Evolutionary conservation across 176 grass and related monocot species (phyloP), one percentile per base, ranked within the genome.

Genomic region (Lolium perenne): DNA sequence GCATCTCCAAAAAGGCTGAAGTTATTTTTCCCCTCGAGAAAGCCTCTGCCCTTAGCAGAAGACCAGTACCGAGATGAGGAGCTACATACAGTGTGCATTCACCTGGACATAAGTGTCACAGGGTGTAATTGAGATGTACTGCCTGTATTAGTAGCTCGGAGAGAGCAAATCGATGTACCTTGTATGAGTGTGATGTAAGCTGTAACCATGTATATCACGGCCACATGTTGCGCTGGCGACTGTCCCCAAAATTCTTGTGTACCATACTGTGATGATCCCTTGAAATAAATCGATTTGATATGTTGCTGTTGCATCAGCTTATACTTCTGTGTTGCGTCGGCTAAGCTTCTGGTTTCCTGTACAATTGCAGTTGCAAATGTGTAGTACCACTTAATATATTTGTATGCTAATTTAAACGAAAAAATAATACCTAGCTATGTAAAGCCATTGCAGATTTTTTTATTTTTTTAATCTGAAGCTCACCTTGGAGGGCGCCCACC

Each of bases 101-200:
- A 49, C 89, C 85, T 84, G 78, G 81, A 35, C 85, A 77, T 0
- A 91, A 88, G 69, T 80, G 89, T 88, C 70, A 0, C 70, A 35
- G 50, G 77, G 69, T 68, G 26, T 9, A 48, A 66, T 11, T 77
- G 76, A 48, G 13, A 50, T 25, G 12, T 51, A 25, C 46, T 25
- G 12, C 11, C 20, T 72, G 70, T 73, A 73, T 29, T 26, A 51
- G 71, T 74, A 51, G 71, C 71, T 74, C 21, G n/a, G 71, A 74
- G 71, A 25, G 71, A 74, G 71, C 71, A 50, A 50, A 32, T 50
- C 16, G 77, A 59, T 74, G 84, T 80, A 83, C 57, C 84, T 79
- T 89, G 48, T 58, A 55, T 10, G 63, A 82, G 74, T 50, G 76
- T 74, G 15, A 16, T 74, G 40, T 45, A 43, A 12, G 67, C 9